Conservation (phyloP, 2,329 filamentous ascomycete genomes). For the Hymenoscyphus fructigenus region DNA sequence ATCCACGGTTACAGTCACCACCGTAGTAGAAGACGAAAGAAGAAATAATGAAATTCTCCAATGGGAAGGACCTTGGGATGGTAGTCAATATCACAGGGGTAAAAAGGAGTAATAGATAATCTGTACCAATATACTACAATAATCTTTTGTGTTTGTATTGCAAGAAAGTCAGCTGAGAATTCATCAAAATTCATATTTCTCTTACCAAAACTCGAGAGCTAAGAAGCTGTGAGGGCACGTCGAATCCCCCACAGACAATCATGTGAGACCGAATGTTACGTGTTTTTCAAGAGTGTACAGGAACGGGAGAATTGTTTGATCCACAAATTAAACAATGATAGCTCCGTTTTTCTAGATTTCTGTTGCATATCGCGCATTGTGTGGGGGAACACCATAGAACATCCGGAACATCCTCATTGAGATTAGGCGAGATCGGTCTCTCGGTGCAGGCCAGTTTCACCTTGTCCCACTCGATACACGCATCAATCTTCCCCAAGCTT, state of each 20-base stretch:
- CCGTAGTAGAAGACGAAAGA: not conserved
- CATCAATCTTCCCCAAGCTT: slow-evolving; percentile 6
- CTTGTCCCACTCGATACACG: not conserved
- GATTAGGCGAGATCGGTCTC: too few relatives aligned
- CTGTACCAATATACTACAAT: too few relatives aligned
- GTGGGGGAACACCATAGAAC: not conserved
- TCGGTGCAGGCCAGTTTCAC: not conserved
- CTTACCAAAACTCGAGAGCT: too few relatives aligned
- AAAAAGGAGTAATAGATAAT: too few relatives aligned
- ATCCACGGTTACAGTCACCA: not conserved
- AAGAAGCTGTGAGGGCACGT: not conserved
- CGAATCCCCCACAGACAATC: not conserved
- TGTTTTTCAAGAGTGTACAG: not conserved
- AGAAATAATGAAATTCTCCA: not conserved
- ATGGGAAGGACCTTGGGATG: not conserved
- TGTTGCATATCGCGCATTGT: slow-evolving; percentile 3
- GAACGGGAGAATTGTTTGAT: not conserved
- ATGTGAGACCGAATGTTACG: not conserved
- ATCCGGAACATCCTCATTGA: not conserved
- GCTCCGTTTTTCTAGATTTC: not conserved
- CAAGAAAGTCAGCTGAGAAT: too few relatives aligned
- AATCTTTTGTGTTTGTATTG: too few relatives aligned
- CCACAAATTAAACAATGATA: not conserved
- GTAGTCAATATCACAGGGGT: not conserved
- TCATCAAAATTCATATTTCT: too few relatives aligned